Base-by-base conservation (phyloP, 1,284 basidiomycete genomes). In the Pseudozyma tsukubaensis region DNA sequence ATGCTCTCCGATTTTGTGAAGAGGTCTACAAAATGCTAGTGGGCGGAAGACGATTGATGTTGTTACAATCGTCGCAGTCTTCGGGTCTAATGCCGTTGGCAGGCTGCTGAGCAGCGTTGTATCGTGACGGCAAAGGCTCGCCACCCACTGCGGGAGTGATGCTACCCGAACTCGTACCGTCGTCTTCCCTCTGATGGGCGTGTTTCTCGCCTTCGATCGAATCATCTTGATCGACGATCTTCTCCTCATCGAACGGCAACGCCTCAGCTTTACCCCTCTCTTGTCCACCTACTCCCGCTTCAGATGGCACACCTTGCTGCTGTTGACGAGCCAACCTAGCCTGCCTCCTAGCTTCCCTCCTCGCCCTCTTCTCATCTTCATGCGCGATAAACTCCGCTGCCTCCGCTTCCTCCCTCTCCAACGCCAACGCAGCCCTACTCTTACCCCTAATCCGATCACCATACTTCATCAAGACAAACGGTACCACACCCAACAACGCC, bases 381-480 rank as follows among this genome's bases (percentile, higher is more conserved):
- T 50, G 34, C 14, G 45, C 42, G 19, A 45, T 42, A n/a, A 66
- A 68, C 24, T 71, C 67, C 8, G 47, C 50, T n/a, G 50, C 56
- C 43, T 73, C 59, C 48, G 55, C 50, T 37, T 78, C 77, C 48
- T 80, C 74, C n/a, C 48, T 19, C 53, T 71, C 58, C 45, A 79
- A 39, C 34, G 69, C 77, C 51, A 71, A 55, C 9, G 79, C 80
- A 3, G 80, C 80, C 1, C 66, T 39, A 35, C 57, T 63, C 7
- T 56, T 49, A 19, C 56, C 66, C 7, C 83, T 56, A 19, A 84
- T 82, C 2, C 47, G 53, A n/a, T 64, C 74, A 6, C 83, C 83
- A 43, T 68, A 83, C 24, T 50, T 55, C 39, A 82, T 56, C 36
- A 84, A 70, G 8, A 81, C 59, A 40, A 84, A 84, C 0, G 83